Base-by-base conservation (phyloP, 208 protist genomes). In the Trypanosoma vivax region DNA sequence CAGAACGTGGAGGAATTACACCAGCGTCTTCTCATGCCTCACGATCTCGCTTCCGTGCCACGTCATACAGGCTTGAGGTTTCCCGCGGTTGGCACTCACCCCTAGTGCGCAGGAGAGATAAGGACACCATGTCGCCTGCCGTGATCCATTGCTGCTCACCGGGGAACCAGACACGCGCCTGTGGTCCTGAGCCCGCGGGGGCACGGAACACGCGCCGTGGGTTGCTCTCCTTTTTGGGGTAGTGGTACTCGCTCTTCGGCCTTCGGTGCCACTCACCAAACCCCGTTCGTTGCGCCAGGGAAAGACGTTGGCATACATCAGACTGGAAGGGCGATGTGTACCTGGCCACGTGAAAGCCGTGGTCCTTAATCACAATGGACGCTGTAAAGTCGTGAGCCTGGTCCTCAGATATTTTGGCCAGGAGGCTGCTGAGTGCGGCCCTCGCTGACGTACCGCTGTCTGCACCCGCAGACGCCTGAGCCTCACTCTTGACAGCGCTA, bases 141-240 rank as follows among this genome's bases (percentile, higher is more conserved):
- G 45, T 50, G 18, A 85, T 49, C 83, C 83, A 90, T 58, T 83
- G 65, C 55, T 77, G 49, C 14, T 66, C 55, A 9, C 55, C 55
- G 3, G 76, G 76, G 42, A 90, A 90, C 60, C 65, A 75, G 39
- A 50, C 55, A 24, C 74, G 66, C 46, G 73, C 63, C 16, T 62
- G 70, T 16, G 65, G 55, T 56, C 73, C 58, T 42, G 34, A 30
- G 3, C 75, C 66, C 1, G 72, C 64, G 3, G 74, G 65, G 11
- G 83, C 73, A 48, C 80, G 77, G 55, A 88, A 88, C 0, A 67
- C 69, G 0, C 67, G 68, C 19, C 64, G 56, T 37, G 50, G 47
- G 11, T 47, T 65, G 11, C 40, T 53, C 23, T 75, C 70, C 24
- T 61, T 51, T 52, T 76, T 70, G 2, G 80, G 81, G 57, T 81